Percentiles rank a stretch among this genome's conserved stretches.
These are phyloP conservation scores for Tylopilus sp. DNA, from an alignment of 1,284 basidiomycete genomes.

Conservation along the genomic window DNA sequence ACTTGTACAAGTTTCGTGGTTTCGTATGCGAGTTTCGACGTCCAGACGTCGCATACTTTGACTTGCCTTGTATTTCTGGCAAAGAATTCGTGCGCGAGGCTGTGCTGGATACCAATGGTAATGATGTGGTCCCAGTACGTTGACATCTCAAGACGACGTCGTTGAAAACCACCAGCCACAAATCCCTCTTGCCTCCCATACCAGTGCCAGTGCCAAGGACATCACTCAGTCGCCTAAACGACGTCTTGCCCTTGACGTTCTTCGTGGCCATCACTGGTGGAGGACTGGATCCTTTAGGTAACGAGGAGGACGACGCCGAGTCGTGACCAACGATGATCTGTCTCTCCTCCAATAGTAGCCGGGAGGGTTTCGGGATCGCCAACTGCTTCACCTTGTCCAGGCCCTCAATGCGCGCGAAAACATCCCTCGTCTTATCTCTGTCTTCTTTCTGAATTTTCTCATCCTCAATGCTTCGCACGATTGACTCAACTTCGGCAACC, in stretches of 20 bases:
- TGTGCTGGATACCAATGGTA: conserved; percentile 76
- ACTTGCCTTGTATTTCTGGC: conserved; percentile 74
- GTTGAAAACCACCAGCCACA: conserved; percentile 94
- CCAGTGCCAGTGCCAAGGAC: conserved; percentile 57
- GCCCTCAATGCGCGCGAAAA: conserved; percentile 93
- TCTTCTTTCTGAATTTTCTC: conserved; percentile 97
- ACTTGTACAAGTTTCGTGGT: conserved; percentile 88
- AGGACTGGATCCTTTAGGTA: conserved; percentile 46
- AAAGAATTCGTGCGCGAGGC: conserved; percentile 67
- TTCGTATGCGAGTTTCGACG: conserved; percentile 68
- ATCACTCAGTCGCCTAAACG: conserved; percentile 82
- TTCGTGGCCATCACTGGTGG: conserved; percentile 51
- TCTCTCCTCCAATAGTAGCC: conserved; percentile 83
- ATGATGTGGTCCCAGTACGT: conserved; percentile 81
- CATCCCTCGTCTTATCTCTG: conserved; percentile 89
- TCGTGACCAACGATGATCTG: conserved; percentile 42
- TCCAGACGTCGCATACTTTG: conserved; percentile 76
- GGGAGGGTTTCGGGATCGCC: conserved; percentile 83
- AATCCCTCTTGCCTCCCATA: conserved; percentile 74
- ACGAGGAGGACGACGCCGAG: conserved; percentile 14
- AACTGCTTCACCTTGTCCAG: conserved; percentile 85
- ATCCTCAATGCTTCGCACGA: conserved; percentile 95
- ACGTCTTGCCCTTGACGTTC: conserved; percentile 72
- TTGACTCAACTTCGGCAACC: conserved; percentile 95
- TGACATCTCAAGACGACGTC: conserved; percentile 94